Evolutionary conservation across 257 asterid genomes (phyloP), one percentile per base, ranked within the genome.

Genomic region (Salvia splendens): DNA sequence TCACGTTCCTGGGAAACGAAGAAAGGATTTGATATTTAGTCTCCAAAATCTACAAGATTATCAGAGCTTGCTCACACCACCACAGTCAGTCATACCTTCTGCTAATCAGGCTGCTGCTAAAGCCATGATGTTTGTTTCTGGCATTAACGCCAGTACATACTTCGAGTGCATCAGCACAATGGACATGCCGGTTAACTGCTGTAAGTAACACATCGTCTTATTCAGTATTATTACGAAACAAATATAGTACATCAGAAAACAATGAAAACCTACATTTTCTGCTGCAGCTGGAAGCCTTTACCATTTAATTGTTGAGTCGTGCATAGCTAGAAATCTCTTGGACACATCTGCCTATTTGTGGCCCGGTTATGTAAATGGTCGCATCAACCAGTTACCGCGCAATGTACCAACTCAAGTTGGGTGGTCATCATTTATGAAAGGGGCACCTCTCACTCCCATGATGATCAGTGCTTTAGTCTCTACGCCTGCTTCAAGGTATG

Each of bases 81-180:
- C 99, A 28, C 83, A 77, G 53, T 80, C 95, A 3, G 87, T 85
- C 69, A 83, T 74, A 68, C 74, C 88, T 41, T 89, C 89, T 62
- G 89, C 97, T 73, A 90, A 93, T 84, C 95, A 82, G 79, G 99
- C 97, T 67, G 97, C 97, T 62, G 81, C 90, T 24, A 93, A 85
- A 79, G 99, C 97, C 66, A 88, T 83, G 91, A 77, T 89, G 85
- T 80, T 87, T 43, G 53, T 76, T 65, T 88, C 99, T 11, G 95
- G 92, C 53, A 68, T 84, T 54, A 76, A 82, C 54, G 83, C 70
- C 55, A 80, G 64, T 36, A 66, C 86, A 9, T 85, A 89, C 70
- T 80, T 83, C 43, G 96, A 93, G 63, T 82, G 89, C 85, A 77
- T 89, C 64, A 86, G 85, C 81, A 69, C 84, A 53, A 76, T 71